Base-by-base conservation (phyloP, 2,329 filamentous ascomycete genomes). In the Stagonosporopsis tanaceti region DNA sequence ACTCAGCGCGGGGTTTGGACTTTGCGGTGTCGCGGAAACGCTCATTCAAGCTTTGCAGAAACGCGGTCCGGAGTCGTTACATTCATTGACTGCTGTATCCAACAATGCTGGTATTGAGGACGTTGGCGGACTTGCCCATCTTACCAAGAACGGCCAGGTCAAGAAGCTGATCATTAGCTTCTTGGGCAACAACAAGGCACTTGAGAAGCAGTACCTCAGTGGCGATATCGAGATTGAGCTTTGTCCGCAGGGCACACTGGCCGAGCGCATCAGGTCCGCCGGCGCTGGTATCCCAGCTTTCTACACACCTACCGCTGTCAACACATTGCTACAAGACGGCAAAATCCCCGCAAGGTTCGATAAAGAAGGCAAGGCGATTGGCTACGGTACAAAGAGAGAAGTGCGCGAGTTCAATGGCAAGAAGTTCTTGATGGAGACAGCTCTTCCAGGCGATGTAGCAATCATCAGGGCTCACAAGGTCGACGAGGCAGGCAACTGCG, bases 211-310 rank as follows among this genome's bases (percentile, higher is more conserved):
- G 69, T 93, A 93, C 66, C 76, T 93, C 17, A 86, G 83, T 0
- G 90, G 90, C 32, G 81, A 89, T 63, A 87, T 93, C 63, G 87
- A 88, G 3, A 86, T 93, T 60, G 90, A 93, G 77, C 79, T 93
- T 14, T 92, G 89, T 61, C 90, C 91, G 0, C 90, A 93, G 67
- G 90, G 90, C 11, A 91, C 89, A 1, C 78, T 92, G 44, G 89
- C 88, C 0, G 89, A 92, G 79, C 81, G 89, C 60, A 84, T 92
- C 67, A 80, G 89, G 46, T 89, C 89, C 15, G 90, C 85, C 1
- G 91, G 90, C 15, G 89, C 89, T 34, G 91, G 90, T 4, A 92
- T 93, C 52, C 90, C 90, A 3, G 90, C 90, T 0, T 93, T 95
- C 72, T 95, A 88, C 69, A 93, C 91, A 0, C 88, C 90, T 0